These are phyloP conservation scores for Tetrapisispora arboricola DNA, from an alignment of 805 yeast genomes.

Conservation along the genomic window DNA sequence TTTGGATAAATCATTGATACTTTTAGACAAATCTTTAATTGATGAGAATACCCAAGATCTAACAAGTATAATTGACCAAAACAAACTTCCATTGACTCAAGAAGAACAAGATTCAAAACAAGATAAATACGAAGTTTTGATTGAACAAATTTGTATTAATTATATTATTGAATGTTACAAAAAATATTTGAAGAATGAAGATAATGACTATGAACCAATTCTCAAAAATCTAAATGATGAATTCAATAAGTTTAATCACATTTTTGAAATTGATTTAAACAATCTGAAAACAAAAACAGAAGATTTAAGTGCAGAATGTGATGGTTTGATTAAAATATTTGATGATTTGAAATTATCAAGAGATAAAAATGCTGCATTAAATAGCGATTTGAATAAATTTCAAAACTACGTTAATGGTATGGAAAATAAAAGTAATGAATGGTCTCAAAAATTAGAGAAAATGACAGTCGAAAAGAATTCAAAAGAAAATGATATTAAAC, in stretches of 20 bases:
- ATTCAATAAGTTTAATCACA: constrained; percentile 41
- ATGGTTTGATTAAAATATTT: constrained; percentile 35
- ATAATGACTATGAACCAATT: constrained; percentile 50
- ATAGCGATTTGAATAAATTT: constrained; percentile 60
- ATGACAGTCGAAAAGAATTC: constrained; percentile 37
- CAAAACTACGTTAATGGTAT: constrained; percentile 60
- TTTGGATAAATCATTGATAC: constrained; percentile 27
- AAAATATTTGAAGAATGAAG: constrained; percentile 46
- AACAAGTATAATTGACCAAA: constrained; percentile 18
- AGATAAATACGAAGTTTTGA: constrained; percentile 29
- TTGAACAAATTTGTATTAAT: constrained; percentile 40
- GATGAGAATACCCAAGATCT: constrained; percentile 26
- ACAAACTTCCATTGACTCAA: constrained; percentile 9
- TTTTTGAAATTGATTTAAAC: constrained; percentile 39
- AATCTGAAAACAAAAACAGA: constrained; percentile 34
- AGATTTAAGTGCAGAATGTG: constrained; percentile 31
- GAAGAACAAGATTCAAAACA: constrained; percentile 26
- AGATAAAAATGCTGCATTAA: constrained; percentile 52
- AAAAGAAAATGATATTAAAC: constrained; percentile 32
- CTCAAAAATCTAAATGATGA: constrained; percentile 47
- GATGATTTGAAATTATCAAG: constrained; percentile 41
- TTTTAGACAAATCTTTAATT: constrained; percentile 15
- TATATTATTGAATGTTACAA: constrained; percentile 61
- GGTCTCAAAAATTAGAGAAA: constrained; percentile 51
- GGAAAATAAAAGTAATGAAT: constrained; percentile 51